phyloP scores from a whole-genome alignment of 208 protist species.

The Acanthamoeba royreba region DNA sequence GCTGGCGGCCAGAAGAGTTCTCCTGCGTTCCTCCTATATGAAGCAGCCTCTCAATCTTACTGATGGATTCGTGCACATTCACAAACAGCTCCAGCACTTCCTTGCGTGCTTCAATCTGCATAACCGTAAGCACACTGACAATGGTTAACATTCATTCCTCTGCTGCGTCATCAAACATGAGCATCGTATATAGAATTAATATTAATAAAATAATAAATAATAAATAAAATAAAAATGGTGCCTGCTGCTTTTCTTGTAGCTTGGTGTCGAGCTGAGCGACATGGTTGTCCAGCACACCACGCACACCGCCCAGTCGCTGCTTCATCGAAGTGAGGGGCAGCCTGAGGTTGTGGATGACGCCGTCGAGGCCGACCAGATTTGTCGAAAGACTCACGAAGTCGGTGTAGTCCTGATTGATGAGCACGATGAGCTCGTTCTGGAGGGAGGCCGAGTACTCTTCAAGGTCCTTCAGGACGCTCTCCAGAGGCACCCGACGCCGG shows the following conservation, averaged over 20 bases:
- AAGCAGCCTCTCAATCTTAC: conserved; percentile 26
- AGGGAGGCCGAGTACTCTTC: conserved; percentile 11
- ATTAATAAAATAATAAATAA: neutral
- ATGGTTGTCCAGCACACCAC: neutral
- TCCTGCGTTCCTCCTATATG: neutral
- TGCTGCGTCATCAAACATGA: neutral
- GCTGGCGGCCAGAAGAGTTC: neutral
- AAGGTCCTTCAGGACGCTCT: conserved; percentile 43
- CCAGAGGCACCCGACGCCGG: neutral
- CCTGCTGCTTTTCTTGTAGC: neutral
- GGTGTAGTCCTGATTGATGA: conserved; percentile 45
- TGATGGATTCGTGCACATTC: conserved; percentile 31
- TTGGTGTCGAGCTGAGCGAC: conserved; percentile 6
- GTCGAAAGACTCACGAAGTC: conserved; percentile 36
- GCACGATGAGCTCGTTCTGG: neutral
- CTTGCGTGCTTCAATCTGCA: neutral
- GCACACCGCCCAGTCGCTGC: neutral
- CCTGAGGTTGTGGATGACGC: neutral
- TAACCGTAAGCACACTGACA: too few species aligned
- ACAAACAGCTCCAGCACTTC: conserved; percentile 41
- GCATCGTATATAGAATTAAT: too few species aligned
- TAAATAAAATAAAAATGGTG: neutral
- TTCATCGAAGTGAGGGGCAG: conserved; percentile 6
- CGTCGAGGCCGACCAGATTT: conserved; percentile 26
- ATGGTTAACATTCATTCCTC: too few species aligned